Conservation (phyloP, 2,329 filamentous ascomycete species). For the Colletotrichum australisinense region DNA sequence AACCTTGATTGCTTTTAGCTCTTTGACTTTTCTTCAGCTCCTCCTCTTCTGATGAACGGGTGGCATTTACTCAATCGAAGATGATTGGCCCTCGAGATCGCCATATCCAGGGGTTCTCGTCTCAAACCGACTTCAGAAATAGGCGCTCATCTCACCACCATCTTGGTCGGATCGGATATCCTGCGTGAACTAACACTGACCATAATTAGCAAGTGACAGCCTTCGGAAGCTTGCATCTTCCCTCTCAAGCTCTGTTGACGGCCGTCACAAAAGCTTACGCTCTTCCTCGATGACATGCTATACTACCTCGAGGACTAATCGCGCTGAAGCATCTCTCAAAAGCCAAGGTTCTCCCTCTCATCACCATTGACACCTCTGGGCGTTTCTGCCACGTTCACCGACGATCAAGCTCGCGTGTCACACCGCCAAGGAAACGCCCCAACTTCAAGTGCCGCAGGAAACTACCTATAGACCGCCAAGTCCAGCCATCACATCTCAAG, state of each 20-base stretch:
- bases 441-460: slow-evolving; percentile 22
- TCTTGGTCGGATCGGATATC: background rate
- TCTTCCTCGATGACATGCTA: background rate
- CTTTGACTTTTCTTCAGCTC: background rate
- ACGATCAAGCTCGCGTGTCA: slow-evolving; percentile 22
- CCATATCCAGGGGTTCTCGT: background rate
- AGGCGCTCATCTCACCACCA: background rate
- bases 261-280: background rate
- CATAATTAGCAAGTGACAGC: background rate
- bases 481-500: background rate
- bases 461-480: slow-evolving; percentile 7
- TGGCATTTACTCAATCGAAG: background rate
- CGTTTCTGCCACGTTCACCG: background rate
- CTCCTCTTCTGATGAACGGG: background rate
- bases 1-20: slow-evolving; percentile 27
- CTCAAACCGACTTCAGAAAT: background rate
- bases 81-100: background rate
- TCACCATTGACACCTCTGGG: background rate
- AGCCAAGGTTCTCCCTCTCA: background rate
- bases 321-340: background rate
- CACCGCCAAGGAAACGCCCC: slow-evolving; percentile 19
- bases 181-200: background rate
- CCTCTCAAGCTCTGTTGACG: background rate
- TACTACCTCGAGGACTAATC: background rate
- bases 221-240: background rate